These are phyloP conservation scores for Penicillium roqueforti DNA, from an alignment of 495 filamentous ascomycete species.

Conservation along the genomic window DNA sequence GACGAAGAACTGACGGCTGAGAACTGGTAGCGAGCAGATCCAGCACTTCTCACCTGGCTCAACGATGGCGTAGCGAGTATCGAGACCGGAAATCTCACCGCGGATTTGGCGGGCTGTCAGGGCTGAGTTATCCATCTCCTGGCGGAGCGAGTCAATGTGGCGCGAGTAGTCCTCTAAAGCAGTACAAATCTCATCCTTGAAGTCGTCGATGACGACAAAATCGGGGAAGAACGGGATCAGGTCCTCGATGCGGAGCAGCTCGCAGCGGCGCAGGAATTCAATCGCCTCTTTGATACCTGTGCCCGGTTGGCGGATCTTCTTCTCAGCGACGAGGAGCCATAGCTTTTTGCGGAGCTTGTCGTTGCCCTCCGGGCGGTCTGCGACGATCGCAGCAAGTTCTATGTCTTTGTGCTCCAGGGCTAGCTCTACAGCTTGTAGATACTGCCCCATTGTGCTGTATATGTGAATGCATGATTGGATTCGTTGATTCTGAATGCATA, in stretches of 20 bases:
- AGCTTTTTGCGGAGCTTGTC: constrained; percentile 82
- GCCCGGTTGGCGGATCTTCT: constrained; percentile 74
- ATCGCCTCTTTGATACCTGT: constrained; percentile 92
- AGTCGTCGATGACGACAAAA: constrained; percentile 98
- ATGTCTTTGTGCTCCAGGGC: constrained; percentile 84
- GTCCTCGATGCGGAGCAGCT: constrained; percentile 90
- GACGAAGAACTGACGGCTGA: constrained; percentile 91
- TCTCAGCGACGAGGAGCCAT: constrained; percentile 90
- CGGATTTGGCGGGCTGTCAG: constrained; percentile 86
- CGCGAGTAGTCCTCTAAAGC: constrained; percentile 89
- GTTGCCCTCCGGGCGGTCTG: constrained; percentile 79
- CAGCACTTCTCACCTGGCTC: constrained; percentile 94
- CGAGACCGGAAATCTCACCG: constrained; percentile 74
- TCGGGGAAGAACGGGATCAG: constrained; percentile 98
- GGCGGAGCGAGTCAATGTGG: constrained; percentile 81
- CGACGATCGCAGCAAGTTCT: constrained; percentile 81
- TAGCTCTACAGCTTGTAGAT: constrained; percentile 85
- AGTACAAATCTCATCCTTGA: constrained; percentile 95
- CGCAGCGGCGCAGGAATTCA: constrained; percentile 86
- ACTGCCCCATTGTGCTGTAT: constrained; percentile 92
- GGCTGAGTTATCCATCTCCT: constrained; percentile 92
- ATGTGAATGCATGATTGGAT: constrained; percentile 93
- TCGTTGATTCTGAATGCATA: constrained; percentile 90
- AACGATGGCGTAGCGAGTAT: constrained; percentile 89
- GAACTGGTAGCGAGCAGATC: constrained; percentile 75